Base-by-base conservation (phyloP, 1,284 basidiomycete species). In the Ustilago crameri region DNA sequence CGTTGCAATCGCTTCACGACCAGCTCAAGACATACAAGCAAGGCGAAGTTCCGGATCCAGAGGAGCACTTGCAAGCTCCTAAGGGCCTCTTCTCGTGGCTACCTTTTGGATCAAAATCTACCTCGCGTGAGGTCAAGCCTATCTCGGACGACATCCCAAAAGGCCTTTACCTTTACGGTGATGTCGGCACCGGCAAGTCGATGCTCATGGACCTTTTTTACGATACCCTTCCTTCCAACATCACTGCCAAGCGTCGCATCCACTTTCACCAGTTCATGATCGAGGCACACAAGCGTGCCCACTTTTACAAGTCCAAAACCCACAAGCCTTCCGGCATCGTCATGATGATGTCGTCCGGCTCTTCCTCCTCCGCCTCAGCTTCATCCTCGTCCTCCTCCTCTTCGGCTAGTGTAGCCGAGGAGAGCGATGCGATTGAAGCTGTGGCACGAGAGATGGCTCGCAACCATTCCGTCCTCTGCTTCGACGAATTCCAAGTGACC, bases 181-280 rank as follows among this genome's bases (percentile, higher is more conserved):
- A 94, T 73, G 96, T 98, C 55, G 95, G 95, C 0, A 98, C 95
- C 5, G 95, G 96, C 23, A 87, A 87, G 54, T 77, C 87, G 93
- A 98, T 98, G 95, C 89, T 99, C 67, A 99, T 99, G 96, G 96
- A 99, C 84, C 86, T 98, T 18, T 96, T 98, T 85, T 82, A 93
- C 86, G 90, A 91, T 67, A 91, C 93, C 1, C 88, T 98, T 1
- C 94, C 95, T 0, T 79, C 87, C 0, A 88, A 89, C 65, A 88
- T 95, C 68, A 88, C 85, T 42, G 73, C 88, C 62, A 93, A 93
- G 81, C 91, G 91, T 38, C 88, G 95, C 35, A 92, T 97, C 18
- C 95, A 98, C 84, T 98, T 98, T 82, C 83, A 84, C 51, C 81
- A 83, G 35, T 98, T 99, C 86, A 98, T 99, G 96, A 91, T 98